Evolutionary conservation across 257 asterid genomes (phyloP), one percentile per base, ranked within the genome.

Genomic region (Scutellaria galericulata): DNA sequence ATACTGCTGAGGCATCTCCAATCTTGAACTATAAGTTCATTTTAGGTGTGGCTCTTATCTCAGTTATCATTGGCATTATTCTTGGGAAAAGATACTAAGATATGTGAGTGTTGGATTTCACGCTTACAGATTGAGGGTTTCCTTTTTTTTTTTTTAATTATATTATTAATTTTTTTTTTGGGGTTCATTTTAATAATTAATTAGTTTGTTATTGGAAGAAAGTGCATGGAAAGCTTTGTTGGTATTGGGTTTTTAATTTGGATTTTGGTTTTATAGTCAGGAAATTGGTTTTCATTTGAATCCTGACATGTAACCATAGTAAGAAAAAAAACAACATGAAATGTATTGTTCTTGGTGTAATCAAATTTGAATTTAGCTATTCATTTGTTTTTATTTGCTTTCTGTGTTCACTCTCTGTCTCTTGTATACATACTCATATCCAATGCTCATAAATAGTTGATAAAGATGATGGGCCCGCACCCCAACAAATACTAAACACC

Each of bases 21-120:
- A 40, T 68, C 46, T 65, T 83, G 74, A 77, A 88, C 70, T 15
- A 75, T 51, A 85, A 84, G 79, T 66, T 88, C 83, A 61, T 88
- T 50, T 44, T 90, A 70, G 97, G 94, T 15, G 98, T 92, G 83
- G 97, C 97, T 20, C 64, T 92, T 58, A 86, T 90, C 77, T 92
- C 98, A 7, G 77, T 90, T 9, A 74, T 92, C 39, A 11, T 84
- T 39, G 98, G 98, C 71, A 45, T 92, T 52, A 69, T 90, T 80
- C 87, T 91, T 42, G 97, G 96, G 1, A 91, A 84, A 80, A 83
- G 87, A 74, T 91, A 89, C 66, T 91, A 81, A 68, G 73, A 15
- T 44, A 24, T 66, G 37, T 31, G 37, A 31, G 37, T 31, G 37
- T 31, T 31, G 37, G 37, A 31, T 31, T 31, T 31, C 37, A 31